Base-by-base conservation (phyloP, 257 asterid genomes). In the Leptodermis oblonga region DNA sequence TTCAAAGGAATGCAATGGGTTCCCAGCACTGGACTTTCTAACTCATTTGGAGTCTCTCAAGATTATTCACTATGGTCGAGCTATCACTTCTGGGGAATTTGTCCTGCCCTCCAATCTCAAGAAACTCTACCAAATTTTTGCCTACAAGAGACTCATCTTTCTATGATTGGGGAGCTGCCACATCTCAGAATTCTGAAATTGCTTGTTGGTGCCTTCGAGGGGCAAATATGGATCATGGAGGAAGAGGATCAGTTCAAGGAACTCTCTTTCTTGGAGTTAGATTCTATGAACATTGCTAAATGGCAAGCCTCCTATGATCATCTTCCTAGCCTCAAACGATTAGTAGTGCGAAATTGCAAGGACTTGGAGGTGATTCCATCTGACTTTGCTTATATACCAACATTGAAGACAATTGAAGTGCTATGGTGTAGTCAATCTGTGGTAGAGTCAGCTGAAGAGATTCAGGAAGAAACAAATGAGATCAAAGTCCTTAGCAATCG, bases 31-130 rank as follows among this genome's bases (percentile, higher is more conserved):
- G 15, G 6, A n/a, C 3, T 17, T 17, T 73, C 66, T 73, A 10
- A 13, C 4, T 73, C 62, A 54, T 1, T 53, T 73, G 11, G 60
- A 73, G 42, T 37, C 72, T 14, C 60, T 73, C 45, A 31, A 31
- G 14, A 4, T 73, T 28, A 18, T 15, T 26, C 37, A 28, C 33
- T 18, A 31, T 15, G 67, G 67, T 4, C 13, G 26, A 5, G 15
- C n/a, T 0, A 33, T 4, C 1, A 37, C 4, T 12, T 10, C 68
- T 0, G 48, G 68, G 26, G 23, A 12, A 17, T 23, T 37, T 45
- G 13, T 4, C 43, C 36, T 63, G 12, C 68, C 67, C 1, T 10
- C 9, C 4, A 62, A 18, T 62, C 67, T 62, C 15, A n/a, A 34
- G 49, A 22, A 37, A 20, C 67, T 37, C 49, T 62, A 3, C 36